Evolutionary conservation across 108 stramenopile genomes (phyloP).

Genomic region (Fragilaria crotonensis): DNA sequence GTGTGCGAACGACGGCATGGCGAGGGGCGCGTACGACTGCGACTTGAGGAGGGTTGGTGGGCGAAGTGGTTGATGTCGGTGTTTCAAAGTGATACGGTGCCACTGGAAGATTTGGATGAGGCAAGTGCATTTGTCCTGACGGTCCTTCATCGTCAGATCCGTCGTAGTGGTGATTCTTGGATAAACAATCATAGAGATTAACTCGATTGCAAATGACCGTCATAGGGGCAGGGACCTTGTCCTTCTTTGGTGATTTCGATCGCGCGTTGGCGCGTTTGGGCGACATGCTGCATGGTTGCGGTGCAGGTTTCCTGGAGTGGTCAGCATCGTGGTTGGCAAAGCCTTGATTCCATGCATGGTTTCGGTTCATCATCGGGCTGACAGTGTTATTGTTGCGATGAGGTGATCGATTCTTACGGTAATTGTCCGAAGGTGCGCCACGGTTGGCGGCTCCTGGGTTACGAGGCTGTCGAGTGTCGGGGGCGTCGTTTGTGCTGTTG

Average conservation of each 20-base stretch:
- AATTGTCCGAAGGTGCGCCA: not conserved
- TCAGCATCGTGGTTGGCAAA: no score
- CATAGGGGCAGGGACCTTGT: slow-evolving; percentile 21
- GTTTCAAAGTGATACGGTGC: slow-evolving; percentile 16
- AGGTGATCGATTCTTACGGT: not conserved
- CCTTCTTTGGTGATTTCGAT: not conserved
- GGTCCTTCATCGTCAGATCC: slow-evolving; percentile 1
- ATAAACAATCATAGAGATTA: slow-evolving; percentile 35
- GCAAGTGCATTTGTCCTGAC: not conserved
- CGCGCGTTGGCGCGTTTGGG: not conserved
- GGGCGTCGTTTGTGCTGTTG: not conserved
- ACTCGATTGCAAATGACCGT: slow-evolving; percentile 45
- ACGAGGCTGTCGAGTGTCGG: not conserved
- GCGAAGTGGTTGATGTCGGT: not conserved
- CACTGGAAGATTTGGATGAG: slow-evolving; percentile 6
- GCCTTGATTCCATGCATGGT: no score
- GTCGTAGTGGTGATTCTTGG: not conserved
- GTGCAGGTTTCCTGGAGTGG: no score
- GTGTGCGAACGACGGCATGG: not conserved
- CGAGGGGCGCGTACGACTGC: not conserved
- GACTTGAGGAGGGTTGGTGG: not conserved
- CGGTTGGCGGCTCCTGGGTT: not conserved
- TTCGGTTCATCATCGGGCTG: no score
- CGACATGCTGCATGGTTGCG: no score
- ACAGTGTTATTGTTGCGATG: no score